Percentiles rank a stretch among this genome's conserved stretches.
Conservation (phyloP, 192 early-diverging fungal genomes). For the Thamnidium elegans region DNA sequence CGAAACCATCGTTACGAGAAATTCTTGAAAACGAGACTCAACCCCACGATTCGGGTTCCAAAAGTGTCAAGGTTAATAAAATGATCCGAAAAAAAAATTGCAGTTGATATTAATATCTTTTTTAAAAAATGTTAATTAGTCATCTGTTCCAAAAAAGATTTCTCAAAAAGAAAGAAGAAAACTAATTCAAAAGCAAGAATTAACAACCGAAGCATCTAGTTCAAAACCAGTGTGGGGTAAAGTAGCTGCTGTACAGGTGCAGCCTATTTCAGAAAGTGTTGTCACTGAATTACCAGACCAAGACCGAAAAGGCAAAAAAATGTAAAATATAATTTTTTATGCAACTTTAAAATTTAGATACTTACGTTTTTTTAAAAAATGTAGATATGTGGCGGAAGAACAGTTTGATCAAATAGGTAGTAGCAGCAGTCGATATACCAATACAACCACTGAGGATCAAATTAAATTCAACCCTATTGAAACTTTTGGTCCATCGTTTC, state of each 20-base stretch:
- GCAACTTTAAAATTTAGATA: background rate
- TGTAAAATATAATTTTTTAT: constrained; percentile 8
- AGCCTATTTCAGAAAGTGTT: background rate
- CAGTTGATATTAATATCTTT: background rate
- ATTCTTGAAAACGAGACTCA: constrained; percentile 40
- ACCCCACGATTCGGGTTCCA: background rate
- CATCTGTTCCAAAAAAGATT: constrained; percentile 19
- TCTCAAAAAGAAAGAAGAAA: constrained; percentile 32
- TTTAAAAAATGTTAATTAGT: background rate
- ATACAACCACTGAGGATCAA: background rate
- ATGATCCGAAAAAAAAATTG: background rate
- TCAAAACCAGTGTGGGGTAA: constrained; percentile 38
- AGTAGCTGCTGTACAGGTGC: background rate
- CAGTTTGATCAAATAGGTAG: background rate
- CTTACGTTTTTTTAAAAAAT: background rate
- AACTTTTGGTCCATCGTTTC: constrained; percentile 8
- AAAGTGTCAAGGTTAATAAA: constrained; percentile 4
- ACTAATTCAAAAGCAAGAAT: constrained; percentile 23
- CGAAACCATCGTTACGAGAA: constrained; percentile 37
- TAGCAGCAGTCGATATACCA: background rate
- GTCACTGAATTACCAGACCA: background rate
- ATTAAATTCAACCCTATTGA: background rate
- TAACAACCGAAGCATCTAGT: background rate
- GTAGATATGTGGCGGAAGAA: constrained; percentile 7
- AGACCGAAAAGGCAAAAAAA: constrained; percentile 22